Conservation (phyloP, 306 rosid species). For the Glycine latifolia region DNA sequence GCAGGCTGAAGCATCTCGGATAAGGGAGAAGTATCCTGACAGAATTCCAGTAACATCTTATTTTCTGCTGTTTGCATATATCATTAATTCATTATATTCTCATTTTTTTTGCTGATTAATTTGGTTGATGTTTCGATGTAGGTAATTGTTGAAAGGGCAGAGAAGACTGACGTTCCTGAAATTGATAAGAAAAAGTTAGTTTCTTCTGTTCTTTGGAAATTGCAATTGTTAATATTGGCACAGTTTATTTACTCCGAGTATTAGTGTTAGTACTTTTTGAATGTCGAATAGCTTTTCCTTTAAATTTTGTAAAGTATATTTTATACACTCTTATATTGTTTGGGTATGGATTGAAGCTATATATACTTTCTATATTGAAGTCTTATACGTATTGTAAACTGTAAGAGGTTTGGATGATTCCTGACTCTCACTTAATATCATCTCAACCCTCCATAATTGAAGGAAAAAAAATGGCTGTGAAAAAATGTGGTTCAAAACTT, state of each 20-base stretch:
- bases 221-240: slow-evolving; percentile 5
- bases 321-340: background rate
- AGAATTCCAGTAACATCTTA: slow-evolving; percentile 73
- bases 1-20: slow-evolving; percentile 92
- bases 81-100: background rate
- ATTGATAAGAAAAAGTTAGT: slow-evolving; percentile 92
- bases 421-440: background rate
- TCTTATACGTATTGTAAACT: background rate
- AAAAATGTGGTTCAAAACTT: background rate
- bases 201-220: slow-evolving; percentile 29
- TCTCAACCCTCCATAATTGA: too few species aligned
- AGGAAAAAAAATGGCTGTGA: background rate
- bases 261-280: background rate
- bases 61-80: background rate
- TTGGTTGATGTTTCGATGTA: slow-evolving; percentile 42
- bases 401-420: background rate
- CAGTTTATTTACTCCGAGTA: slow-evolving; percentile 25
- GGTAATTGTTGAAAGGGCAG: slow-evolving; percentile 94
- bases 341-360: slow-evolving; percentile 2
- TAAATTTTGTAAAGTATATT: too few species aligned
- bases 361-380: background rate
- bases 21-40: slow-evolving; percentile 89
- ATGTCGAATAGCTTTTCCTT: background rate
- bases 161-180: slow-evolving; percentile 83
- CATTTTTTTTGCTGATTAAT: slow-evolving; percentile 27